phyloP scores from a whole-genome alignment of 1,139 yeast genomes.

The Blastobotrys elegans region DNA sequence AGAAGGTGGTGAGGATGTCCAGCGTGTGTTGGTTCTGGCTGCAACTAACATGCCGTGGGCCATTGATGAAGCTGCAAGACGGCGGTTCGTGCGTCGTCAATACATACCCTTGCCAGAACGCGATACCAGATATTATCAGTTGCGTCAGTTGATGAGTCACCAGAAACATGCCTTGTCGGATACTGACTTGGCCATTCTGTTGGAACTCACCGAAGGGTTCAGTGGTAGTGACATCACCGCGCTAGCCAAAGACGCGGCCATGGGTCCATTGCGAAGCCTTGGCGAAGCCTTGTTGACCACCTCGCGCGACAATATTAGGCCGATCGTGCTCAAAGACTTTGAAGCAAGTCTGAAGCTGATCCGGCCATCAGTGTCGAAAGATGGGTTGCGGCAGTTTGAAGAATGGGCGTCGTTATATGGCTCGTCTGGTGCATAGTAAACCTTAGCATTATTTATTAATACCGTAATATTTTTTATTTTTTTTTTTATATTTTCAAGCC shows the following conservation, averaged over 20 bases:
- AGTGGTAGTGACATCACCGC: slow-evolving; percentile 96
- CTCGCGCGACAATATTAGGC: slow-evolving; percentile 79
- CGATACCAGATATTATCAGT: slow-evolving; percentile 72
- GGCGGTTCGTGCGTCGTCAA: slow-evolving; percentile 89
- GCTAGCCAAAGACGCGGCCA: slow-evolving; percentile 94
- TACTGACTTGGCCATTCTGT: slow-evolving; percentile 55
- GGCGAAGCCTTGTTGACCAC: slow-evolving; percentile 86
- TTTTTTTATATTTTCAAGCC: too few relatives aligned
- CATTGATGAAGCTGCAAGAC: slow-evolving; percentile 95
- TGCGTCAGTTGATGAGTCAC: slow-evolving; percentile 60
- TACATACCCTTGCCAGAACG: slow-evolving; percentile 92
- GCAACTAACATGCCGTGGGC: slow-evolving; percentile 98
- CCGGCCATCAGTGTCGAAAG: slow-evolving; percentile 85
- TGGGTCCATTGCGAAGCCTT: slow-evolving; percentile 90
- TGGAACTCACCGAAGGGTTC: slow-evolving; percentile 68
- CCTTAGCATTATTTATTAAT: too few relatives aligned
- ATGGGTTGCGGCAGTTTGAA: slow-evolving; percentile 74
- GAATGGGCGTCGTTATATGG: slow-evolving; percentile 91
- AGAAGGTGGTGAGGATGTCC: slow-evolving; percentile 46
- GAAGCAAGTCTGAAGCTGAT: slow-evolving; percentile 72
- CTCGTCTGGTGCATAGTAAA: slow-evolving; percentile 80
- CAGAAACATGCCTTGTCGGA: slow-evolving; percentile 67
- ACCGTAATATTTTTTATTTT: too few relatives aligned
- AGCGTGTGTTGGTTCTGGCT: slow-evolving; percentile 83
- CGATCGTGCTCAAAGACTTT: slow-evolving; percentile 74